Evolutionary conservation across 1,139 yeast species (phyloP), one percentile per base, ranked within the genome.

Genomic region (Hanseniaspora uvarum): DNA sequence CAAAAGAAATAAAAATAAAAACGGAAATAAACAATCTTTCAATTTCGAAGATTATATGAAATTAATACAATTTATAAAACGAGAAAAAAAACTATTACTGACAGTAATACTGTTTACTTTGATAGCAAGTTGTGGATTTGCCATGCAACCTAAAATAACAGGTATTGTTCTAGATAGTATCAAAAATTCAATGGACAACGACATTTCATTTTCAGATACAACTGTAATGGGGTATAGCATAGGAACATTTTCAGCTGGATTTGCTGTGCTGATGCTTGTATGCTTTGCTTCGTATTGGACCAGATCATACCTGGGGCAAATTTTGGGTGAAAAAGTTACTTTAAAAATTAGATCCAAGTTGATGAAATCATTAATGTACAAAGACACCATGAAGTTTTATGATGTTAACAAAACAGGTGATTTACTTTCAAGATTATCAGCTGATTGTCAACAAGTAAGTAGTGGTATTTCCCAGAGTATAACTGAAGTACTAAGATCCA

Each of bases 401-500:
- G 97, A 92, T 64, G 81, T 85, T 19, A 89, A 94, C 58, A 83
- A 92, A 63, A 94, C 89, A 1, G 98, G 97, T 43, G 98, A 92
- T 65, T 73, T 92, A 64, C 87, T 92, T 49, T 86, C 96, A 5
- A 73, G 97, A 58, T 71, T 92, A 39, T 81, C 95, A 24, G 81
- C 86, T 44, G 98, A 92, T 66, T 89, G 96, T 1, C 89, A 85
- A 63, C 83, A 92, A 45, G 95, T 92, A 16, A 80, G 95, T 8
- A 78, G 86, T 59, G 81, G 95, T 1, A 77, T 92, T 59, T 87
- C 96, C 44, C 94, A 86, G 57, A 88, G 88, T 65, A 78, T 92
- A 41, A 84, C 95, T 46, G 97, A 92, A 66, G 98, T 97, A 26
- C 78, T 86, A 55, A 77, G 95, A 54, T 83, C 95, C 12, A 63